phyloP scores from a whole-genome alignment of 495 filamentous ascomycete genomes.

The Aspergillus panamensis region DNA sequence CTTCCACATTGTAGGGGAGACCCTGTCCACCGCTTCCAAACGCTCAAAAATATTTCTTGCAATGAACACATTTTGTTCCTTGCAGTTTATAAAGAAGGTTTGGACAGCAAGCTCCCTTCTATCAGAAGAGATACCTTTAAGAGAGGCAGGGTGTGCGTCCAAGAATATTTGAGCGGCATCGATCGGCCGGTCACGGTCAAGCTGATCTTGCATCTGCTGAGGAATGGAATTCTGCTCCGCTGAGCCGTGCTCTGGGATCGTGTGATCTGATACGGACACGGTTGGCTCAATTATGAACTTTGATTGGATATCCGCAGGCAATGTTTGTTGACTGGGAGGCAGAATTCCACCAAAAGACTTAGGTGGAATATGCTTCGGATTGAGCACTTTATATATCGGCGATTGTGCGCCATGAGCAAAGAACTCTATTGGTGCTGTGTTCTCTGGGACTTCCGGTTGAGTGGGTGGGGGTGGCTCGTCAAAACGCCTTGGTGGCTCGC shows the following conservation, averaged over 20 bases:
- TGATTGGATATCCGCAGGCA: background rate
- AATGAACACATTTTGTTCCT: slow-evolving; percentile 38
- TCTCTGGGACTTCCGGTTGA: background rate
- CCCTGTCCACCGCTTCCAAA: slow-evolving; percentile 32
- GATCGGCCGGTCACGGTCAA: slow-evolving; percentile 27
- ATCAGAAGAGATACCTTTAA: slow-evolving; percentile 27
- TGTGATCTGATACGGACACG: background rate
- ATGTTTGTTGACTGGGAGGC: background rate
- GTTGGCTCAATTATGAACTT: slow-evolving; percentile 2
- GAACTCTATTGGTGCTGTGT: background rate
- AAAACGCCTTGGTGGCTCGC: background rate
- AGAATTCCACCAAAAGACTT: background rate
- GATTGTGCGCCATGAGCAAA: background rate
- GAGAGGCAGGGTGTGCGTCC: slow-evolving; percentile 20
- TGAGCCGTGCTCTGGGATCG: background rate
- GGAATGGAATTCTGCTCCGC: slow-evolving; percentile 1
- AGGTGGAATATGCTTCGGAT: background rate
- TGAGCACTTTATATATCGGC: background rate
- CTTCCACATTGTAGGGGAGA: slow-evolving; percentile 39
- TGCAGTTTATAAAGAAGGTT: slow-evolving; percentile 39
- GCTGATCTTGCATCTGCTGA: slow-evolving; percentile 17
- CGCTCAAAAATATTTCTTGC: slow-evolving; percentile 40
- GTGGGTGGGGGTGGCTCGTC: background rate
- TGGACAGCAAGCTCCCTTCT: slow-evolving; percentile 31
- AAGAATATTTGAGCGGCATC: slow-evolving; percentile 43